These are phyloP conservation scores for Blastocystis sp. DNA, from an alignment of 352 stramenopile genomes.

Conservation along the genomic window DNA sequence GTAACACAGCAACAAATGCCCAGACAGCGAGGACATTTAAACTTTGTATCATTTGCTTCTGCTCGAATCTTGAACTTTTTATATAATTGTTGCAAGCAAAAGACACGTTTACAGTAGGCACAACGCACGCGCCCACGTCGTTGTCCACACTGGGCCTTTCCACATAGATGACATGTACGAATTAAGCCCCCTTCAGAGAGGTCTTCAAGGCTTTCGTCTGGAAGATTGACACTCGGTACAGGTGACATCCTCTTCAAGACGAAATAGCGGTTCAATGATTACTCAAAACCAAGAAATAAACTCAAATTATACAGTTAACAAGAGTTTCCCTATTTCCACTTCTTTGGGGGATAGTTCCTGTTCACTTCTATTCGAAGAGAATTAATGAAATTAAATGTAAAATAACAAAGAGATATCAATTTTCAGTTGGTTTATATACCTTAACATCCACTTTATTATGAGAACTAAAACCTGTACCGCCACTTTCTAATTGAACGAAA, in stretches of 20 bases:
- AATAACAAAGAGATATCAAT: slow-evolving; percentile 13
- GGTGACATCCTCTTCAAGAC: too few species aligned
- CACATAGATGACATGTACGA: slow-evolving; percentile 60
- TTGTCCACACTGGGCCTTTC: slow-evolving; percentile 59
- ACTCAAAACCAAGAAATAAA: too few species aligned
- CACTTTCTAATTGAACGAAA: slow-evolving; percentile 39
- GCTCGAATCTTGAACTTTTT: slow-evolving; percentile 57
- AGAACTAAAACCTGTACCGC: slow-evolving; percentile 51
- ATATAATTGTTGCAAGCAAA: slow-evolving; percentile 59
- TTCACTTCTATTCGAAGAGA: neutral
- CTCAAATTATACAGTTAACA: neutral
- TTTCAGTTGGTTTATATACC: slow-evolving; percentile 49
- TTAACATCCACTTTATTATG: slow-evolving; percentile 62
- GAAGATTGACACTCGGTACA: neutral
- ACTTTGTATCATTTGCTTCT: slow-evolving; percentile 22
- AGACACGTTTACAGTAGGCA: slow-evolving; percentile 57
- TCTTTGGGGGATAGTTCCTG: neutral
- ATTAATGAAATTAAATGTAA: neutral
- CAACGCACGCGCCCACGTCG: slow-evolving; percentile 42
- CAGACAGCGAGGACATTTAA: slow-evolving; percentile 61
- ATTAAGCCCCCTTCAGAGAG: neutral
- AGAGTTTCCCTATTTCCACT: slow-evolving; percentile 33
- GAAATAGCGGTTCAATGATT: too few species aligned
- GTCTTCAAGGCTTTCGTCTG: slow-evolving; percentile 12
- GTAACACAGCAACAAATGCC: slow-evolving; percentile 61